phyloP scores from a whole-genome alignment of 2,329 filamentous ascomycete genomes.

The Penicillium hesseltinei region DNA sequence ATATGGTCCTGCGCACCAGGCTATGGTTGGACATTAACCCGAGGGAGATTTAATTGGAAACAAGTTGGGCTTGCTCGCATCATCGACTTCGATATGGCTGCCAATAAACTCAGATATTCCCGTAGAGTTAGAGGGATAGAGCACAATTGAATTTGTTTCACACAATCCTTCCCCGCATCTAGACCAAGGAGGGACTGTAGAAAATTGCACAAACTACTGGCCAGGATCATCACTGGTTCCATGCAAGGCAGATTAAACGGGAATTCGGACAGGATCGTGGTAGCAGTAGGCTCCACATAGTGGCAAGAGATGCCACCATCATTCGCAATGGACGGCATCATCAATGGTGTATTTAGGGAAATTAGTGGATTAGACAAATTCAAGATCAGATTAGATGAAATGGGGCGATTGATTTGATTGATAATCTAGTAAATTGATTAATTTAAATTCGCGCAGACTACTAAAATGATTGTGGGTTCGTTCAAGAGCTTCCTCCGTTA shows the following conservation, averaged over 20 bases:
- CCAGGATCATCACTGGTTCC: not conserved
- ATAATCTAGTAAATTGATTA: not conserved
- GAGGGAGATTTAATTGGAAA: no score
- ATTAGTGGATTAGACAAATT: not conserved
- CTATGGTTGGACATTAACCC: conserved; percentile 27
- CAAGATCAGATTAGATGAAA: conserved; percentile 3
- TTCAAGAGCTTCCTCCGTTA: not conserved
- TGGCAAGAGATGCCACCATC: not conserved
- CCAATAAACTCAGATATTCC: not conserved
- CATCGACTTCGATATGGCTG: not conserved
- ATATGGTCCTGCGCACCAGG: conserved; percentile 28
- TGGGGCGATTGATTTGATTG: not conserved
- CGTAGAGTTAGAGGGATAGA: not conserved
- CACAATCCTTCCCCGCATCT: not conserved
- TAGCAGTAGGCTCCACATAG: not conserved
- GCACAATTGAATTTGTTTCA: not conserved
- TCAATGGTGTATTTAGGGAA: not conserved
- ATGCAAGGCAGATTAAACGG: not conserved
- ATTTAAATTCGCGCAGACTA: not conserved
- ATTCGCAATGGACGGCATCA: not conserved
- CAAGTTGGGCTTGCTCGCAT: not conserved
- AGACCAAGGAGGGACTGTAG: no score
- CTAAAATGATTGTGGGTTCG: not conserved
- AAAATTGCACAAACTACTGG: not conserved
- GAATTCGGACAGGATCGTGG: not conserved